Evolutionary conservation across 2,329 filamentous ascomycete genomes (phyloP), one percentile per base, ranked within the genome.

Genomic region (Fusarium acutatum): DNA sequence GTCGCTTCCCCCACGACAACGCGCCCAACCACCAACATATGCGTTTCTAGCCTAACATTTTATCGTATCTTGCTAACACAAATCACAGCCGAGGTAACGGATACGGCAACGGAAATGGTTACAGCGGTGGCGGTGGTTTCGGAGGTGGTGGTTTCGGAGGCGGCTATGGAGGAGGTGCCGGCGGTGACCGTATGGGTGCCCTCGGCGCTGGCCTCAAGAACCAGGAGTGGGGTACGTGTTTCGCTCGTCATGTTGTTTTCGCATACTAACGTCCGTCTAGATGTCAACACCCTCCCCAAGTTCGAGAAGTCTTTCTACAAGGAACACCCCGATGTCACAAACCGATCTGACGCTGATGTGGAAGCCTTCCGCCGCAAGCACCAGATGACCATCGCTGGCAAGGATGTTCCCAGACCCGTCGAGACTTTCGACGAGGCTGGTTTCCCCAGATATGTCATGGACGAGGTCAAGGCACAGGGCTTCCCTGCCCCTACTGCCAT

Each of bases 281-380:
- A 99, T 82, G 79, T 96, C 60, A 87, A 83, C 80, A 83, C 91
- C 12, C 81, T 99, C 50, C 96, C 96, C 78, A 98, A 98, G 85
- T 99, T 99, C 86, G 96, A 99, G 83, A 99, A 99, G 86, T 95
- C 94, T 14, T 99, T 99, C 87, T 99, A 99, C 90, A 97, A 98
- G 87, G 96, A 98, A 85, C 92, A 96, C 81, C 88, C 92, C 37
- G 90, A 90, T 68, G 96, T 99, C 69, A 84, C 91, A 71, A 87
- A 84, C 79, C 94, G 96, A 80, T 91, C 94, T 18, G 82, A 89
- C 46, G 89, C 90, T 64, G 96, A 98, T 72, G 93, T 99, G 65
- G 93, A 95, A 34, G 93, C 91, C 63, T 99, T 97, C 88, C 93
- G 96, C 81, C 91, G 90, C 80, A 90, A 94, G 80, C 91, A 96